A percentile compares a stretch with the other conserved stretches of the same genome.
These are phyloP conservation scores for Ceratorhiza oryzae-sativae DNA, from an alignment of 1,284 basidiomycete species.

Conservation along the genomic window DNA sequence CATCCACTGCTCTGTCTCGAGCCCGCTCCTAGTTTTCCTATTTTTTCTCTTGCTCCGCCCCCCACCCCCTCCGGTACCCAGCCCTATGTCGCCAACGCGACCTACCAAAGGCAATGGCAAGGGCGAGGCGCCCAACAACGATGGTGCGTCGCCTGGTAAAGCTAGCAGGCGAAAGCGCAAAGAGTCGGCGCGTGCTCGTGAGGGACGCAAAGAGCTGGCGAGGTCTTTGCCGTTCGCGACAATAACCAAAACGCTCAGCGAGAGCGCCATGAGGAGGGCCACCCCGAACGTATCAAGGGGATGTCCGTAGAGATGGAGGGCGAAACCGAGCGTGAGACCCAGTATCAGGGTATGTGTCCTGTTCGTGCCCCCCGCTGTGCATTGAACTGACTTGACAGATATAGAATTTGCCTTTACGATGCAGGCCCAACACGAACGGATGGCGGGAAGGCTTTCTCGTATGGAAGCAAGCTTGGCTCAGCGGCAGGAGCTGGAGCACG, in stretches of 20 bases:
- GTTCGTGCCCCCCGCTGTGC: not conserved
- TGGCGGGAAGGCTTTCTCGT: not conserved
- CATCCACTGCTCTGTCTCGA: no score
- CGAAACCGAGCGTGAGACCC: slow-evolving; percentile 4
- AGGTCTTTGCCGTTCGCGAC: not conserved
- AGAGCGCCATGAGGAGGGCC: not conserved
- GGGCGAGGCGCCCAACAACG: no score
- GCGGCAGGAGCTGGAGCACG: not conserved
- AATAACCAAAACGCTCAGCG: not conserved
- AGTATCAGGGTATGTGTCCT: not conserved
- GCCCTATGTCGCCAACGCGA: no score
- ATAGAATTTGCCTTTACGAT: not conserved
- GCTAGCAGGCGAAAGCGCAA: not conserved
- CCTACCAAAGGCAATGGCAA: no score
- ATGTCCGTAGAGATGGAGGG: not conserved
- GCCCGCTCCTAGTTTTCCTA: no score
- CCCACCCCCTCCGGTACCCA: no score
- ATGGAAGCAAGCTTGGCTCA: not conserved
- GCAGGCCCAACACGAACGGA: not conserved
- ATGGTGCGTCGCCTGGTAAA: no score
- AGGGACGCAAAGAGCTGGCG: not conserved
- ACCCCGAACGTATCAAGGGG: not conserved
- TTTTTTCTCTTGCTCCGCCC: no score
- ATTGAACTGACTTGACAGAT: not conserved
- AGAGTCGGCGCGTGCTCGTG: not conserved